phyloP scores from a whole-genome alignment of 163 green algal species.

The Picocystis sp. region DNA sequence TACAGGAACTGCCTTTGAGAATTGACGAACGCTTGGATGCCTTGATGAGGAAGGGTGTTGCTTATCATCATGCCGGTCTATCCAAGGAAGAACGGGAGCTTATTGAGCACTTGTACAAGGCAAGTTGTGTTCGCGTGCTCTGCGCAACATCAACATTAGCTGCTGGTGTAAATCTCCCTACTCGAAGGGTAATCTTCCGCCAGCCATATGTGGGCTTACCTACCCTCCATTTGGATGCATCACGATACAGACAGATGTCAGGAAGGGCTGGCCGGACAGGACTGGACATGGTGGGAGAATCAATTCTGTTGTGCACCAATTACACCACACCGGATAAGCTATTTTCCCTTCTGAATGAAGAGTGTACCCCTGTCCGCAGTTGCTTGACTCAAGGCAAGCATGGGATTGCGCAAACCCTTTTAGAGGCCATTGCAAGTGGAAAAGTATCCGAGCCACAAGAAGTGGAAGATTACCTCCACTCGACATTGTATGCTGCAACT shows the following conservation, averaged over 20 bases:
- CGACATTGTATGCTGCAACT: too few species aligned
- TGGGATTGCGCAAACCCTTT: too few species aligned
- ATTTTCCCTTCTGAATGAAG: too few species aligned
- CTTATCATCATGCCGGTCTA: constrained; percentile 74
- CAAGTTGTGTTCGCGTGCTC: constrained; percentile 62
- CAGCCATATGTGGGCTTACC: constrained; percentile 28
- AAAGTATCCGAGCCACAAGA: too few species aligned
- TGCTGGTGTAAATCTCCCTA: constrained; percentile 92
- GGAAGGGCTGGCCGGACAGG: constrained; percentile 76
- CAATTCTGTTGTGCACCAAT: constrained; percentile 30
- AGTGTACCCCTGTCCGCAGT: too few species aligned
- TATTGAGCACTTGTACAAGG: constrained; percentile 55
- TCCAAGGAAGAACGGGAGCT: constrained; percentile 50
- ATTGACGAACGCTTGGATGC: neutral
- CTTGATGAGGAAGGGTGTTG: constrained; percentile 42
- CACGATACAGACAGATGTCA: constrained; percentile 77
- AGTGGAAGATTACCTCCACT: too few species aligned
- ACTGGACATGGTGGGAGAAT: constrained; percentile 65
- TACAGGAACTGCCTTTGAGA: neutral
- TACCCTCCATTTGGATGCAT: neutral
- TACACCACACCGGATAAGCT: neutral
- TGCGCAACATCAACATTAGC: constrained; percentile 80
- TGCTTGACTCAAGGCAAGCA: too few species aligned
- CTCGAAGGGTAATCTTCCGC: constrained; percentile 76
- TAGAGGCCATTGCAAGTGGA: too few species aligned